Base-by-base conservation (phyloP, 2,329 filamentous ascomycete genomes). In the Aspergillus sp. region DNA sequence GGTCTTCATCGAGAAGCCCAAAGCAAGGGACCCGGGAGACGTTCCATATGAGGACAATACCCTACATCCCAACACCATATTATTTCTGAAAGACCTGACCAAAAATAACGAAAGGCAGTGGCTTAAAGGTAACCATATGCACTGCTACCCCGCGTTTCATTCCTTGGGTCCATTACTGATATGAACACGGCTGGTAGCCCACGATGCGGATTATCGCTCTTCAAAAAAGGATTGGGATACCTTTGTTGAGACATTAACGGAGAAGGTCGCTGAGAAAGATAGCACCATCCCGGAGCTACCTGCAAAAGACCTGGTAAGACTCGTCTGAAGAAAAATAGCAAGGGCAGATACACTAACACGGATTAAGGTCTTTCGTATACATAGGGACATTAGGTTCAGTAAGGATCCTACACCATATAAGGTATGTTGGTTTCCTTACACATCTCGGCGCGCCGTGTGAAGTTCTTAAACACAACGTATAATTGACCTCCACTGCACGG, bases 391-490 rank as follows among this genome's bases (percentile, higher is more conserved):
- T 44, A 86, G 92, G 55, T 96, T 96, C 76, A 89, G 83, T 68
- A 89, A 90, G 65, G 88, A 96, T 68, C 89, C 85, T 19, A 95
- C 91, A 2, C 92, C 93, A 0, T 96, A 96, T 79, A 96, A 96
- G 82, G 89, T 89, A 76, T 67, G 79, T 62, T 30, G 27, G 56
- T 49, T 54, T 51, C 30, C 40, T 24, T 22, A 24, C n/a, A 40
- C 13, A 56, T 20, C 47, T 52, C 49, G 33, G 19, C 30, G 51
- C 22, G 34, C 11, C 8, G 13, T 33, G 27, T 41, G 15, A 17
- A 20, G 30, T 22, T 5, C 37, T 17, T 5, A 30, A 24, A 40
- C 34, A 34, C 19, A 46, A 34, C 9, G 19, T n/a, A 9, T 56
- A 40, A 56, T 41, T 48, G 44, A 48, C 51, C 55, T 56, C 39